Evolutionary conservation across 768 basidiomycete genomes (phyloP).

Genomic region (Coprinopsis sp.): DNA sequence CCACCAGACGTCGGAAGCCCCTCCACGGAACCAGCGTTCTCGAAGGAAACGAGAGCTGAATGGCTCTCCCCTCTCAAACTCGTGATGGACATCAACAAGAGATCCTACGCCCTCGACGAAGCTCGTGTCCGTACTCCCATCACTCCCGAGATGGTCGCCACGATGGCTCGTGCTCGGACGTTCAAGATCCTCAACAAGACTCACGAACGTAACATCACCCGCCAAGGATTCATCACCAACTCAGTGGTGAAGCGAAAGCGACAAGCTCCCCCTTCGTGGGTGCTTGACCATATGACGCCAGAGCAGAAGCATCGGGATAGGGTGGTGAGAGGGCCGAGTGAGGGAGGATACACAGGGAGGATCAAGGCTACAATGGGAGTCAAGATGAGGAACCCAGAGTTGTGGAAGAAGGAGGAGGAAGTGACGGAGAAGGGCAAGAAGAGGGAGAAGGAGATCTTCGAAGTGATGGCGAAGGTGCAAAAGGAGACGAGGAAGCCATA

Average conservation of each 20-base stretch:
- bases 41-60: constrained; percentile 41
- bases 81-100: constrained; percentile 25
- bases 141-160: constrained; percentile 43
- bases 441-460: background rate
- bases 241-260: constrained; percentile 43
- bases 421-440: background rate
- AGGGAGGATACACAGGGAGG: constrained; percentile 68
- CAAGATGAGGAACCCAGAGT: constrained; percentile 38
- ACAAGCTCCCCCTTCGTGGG: constrained; percentile 60
- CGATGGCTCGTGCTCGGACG: constrained; percentile 51
- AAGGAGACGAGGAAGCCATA: too few species aligned
- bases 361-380: constrained; percentile 56
- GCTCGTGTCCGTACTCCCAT: constrained; percentile 39
- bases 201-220: constrained; percentile 53
- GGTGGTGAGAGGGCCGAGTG: constrained; percentile 48
- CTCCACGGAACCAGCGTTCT: background rate
- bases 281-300: constrained; percentile 48
- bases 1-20: constrained; percentile 18
- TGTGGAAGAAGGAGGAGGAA: constrained; percentile 29
- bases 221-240: constrained; percentile 54
- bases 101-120: constrained; percentile 35
- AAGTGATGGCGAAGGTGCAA: too few species aligned
- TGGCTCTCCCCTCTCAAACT: constrained; percentile 32
- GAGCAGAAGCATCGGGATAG: constrained; percentile 44
- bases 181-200: constrained; percentile 65